Conservation (phyloP, 2,329 filamentous ascomycete genomes). For the Aspergillus sp. region DNA sequence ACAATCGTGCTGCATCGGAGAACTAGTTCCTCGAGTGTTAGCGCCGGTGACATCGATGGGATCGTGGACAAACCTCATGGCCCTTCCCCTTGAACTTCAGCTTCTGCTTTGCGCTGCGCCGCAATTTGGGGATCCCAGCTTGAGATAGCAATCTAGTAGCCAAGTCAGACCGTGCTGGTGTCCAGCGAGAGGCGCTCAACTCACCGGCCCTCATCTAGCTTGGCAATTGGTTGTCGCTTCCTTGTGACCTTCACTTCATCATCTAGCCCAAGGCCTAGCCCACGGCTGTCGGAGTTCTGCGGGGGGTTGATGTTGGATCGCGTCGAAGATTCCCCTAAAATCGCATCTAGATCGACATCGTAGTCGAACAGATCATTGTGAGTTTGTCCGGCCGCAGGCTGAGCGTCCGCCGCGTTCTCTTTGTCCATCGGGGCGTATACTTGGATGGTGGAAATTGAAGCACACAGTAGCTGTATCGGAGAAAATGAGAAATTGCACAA, state of each 20-base stretch:
- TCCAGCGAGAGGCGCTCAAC: conserved; percentile 3
- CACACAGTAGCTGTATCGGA: too few relatives aligned
- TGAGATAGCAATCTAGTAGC: conserved; percentile 70
- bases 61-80: conserved; percentile 65
- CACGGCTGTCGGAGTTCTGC: conserved; percentile 26
- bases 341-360: conserved; percentile 58
- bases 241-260: conserved; percentile 81
- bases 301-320: conserved; percentile 16
- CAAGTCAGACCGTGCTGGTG: neutral
- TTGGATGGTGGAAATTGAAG: too few relatives aligned
- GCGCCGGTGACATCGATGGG: neutral
- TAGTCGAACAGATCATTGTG: conserved; percentile 75
- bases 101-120: conserved; percentile 65
- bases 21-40: conserved; percentile 54
- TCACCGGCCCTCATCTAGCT: conserved; percentile 79
- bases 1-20: conserved; percentile 74
- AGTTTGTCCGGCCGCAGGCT: conserved; percentile 32
- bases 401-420: neutral
- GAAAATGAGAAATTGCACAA: too few relatives aligned
- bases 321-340: conserved; percentile 43
- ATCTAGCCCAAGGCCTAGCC: conserved; percentile 71
- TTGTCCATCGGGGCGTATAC: too few relatives aligned
- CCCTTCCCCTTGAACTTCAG: conserved; percentile 89
- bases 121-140: conserved; percentile 78
- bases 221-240: conserved; percentile 73